Conservation (phyloP, 2,329 filamentous ascomycete genomes). For the Cladosporium sp. region DNA sequence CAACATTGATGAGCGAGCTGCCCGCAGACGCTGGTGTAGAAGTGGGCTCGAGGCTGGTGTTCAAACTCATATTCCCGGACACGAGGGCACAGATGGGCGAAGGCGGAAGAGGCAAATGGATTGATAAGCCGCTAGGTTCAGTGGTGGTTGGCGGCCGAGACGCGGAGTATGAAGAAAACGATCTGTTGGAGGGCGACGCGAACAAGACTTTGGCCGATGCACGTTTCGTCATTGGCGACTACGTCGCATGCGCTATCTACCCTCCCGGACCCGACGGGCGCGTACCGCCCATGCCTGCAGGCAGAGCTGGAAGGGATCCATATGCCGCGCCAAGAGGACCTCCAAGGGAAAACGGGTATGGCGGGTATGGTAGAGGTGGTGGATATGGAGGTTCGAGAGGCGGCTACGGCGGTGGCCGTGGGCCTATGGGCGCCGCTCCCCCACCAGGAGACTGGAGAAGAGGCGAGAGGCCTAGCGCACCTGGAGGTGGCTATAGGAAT, state of each 20-base stretch:
- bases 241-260: conserved; percentile 73
- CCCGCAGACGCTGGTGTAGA: conserved; percentile 64
- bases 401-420: conserved; percentile 19
- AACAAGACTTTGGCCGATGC: conserved; percentile 70
- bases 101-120: conserved; percentile 54
- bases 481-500: conserved; percentile 17
- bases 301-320: conserved; percentile 42
- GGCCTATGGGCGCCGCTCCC: conserved; percentile 25
- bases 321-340: conserved; percentile 24
- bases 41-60: conserved; percentile 77
- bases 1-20: conserved; percentile 64
- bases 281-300: conserved; percentile 57
- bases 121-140: conserved; percentile 75
- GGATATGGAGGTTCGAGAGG: conserved; percentile 14
- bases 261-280: conserved; percentile 68
- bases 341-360: conserved; percentile 22
- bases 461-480: conserved; percentile 29
- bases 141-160: conserved; percentile 58
- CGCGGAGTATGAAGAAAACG: conserved; percentile 26
- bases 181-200: conserved; percentile 47
- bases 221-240: conserved; percentile 84
- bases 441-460: conserved; percentile 34
- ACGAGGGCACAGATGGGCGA: conserved; percentile 43
- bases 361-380: conserved; percentile 22
- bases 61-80: conserved; percentile 80